These are phyloP conservation scores for Pythium coloratum DNA, from an alignment of 352 stramenopile species.

Conservation along the genomic window DNA sequence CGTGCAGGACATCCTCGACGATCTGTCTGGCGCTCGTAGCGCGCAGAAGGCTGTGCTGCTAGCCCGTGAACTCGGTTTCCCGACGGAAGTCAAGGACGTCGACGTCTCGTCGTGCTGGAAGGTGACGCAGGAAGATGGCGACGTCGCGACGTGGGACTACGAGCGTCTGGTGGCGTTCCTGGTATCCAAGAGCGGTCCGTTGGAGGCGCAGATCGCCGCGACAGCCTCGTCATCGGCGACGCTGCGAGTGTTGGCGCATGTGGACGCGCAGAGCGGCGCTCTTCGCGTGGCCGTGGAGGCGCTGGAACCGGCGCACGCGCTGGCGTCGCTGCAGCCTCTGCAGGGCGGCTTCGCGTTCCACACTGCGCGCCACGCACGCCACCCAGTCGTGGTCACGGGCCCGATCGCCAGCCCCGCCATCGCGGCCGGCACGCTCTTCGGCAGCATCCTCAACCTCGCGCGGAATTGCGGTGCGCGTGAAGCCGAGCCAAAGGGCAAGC, in stretches of 20 bases:
- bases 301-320: constrained; percentile 43
- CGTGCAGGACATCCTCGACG: constrained; percentile 87
- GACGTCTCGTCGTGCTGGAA: constrained; percentile 52
- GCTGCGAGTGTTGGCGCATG: constrained; percentile 57
- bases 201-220: constrained; percentile 45
- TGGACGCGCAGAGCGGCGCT: constrained; percentile 46
- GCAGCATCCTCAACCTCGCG: constrained; percentile 68
- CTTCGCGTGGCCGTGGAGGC: constrained; percentile 57
- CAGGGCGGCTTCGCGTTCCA: constrained; percentile 82
- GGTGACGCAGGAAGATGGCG: constrained; percentile 22
- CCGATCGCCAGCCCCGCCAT: constrained; percentile 76
- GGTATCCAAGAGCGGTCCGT: constrained; percentile 33
- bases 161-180: constrained; percentile 62
- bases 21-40: constrained; percentile 89
- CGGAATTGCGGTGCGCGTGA: constrained; percentile 68
- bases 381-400: constrained; percentile 79
- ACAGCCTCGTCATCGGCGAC: constrained; percentile 27
- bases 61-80: constrained; percentile 91
- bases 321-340: constrained; percentile 60
- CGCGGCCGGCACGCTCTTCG: constrained; percentile 78
- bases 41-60: constrained; percentile 92
- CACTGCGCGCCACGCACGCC: constrained; percentile 65
- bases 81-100: constrained; percentile 72
- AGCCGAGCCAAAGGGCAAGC: constrained; percentile 4
- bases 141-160: constrained; percentile 50